These are phyloP conservation scores for Eucalyptus leucophloia DNA, from an alignment of 345 rosid genomes.

Conservation along the genomic window DNA sequence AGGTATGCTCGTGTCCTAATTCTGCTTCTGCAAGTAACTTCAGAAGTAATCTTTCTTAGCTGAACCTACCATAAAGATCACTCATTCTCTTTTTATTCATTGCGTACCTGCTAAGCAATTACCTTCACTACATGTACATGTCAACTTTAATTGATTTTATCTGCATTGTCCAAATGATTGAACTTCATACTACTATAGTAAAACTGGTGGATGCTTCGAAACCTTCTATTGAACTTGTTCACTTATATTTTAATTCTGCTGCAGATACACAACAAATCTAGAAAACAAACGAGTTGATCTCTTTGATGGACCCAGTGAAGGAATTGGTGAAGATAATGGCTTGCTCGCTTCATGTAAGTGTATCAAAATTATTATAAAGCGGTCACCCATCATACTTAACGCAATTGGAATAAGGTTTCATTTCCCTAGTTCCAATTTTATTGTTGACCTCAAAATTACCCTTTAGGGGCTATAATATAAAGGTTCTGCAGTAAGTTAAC, in stretches of 20 bases:
- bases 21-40: not conserved
- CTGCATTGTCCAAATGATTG: not conserved
- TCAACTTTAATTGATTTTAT: not conserved
- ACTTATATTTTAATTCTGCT: not conserved
- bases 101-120: not conserved
- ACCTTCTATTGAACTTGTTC: not conserved
- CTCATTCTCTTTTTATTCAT: not conserved
- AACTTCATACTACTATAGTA: not conserved
- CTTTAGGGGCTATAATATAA: not conserved
- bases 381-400: not conserved
- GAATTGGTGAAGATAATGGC: slow-evolving; percentile 70
- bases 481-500: not conserved
- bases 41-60: not conserved
- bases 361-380: not conserved
- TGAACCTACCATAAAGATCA: not conserved
- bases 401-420: not conserved
- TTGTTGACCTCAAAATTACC: not conserved
- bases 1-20: not conserved
- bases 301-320: slow-evolving; percentile 74
- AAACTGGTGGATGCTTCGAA: not conserved
- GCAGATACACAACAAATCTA: slow-evolving; percentile 60
- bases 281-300: slow-evolving; percentile 55
- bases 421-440: not conserved
- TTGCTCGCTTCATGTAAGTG: slow-evolving; percentile 80
- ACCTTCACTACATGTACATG: not conserved